Base-by-base conservation (phyloP, 2,329 filamentous ascomycete species). In the Cordyceps militaris region DNA sequence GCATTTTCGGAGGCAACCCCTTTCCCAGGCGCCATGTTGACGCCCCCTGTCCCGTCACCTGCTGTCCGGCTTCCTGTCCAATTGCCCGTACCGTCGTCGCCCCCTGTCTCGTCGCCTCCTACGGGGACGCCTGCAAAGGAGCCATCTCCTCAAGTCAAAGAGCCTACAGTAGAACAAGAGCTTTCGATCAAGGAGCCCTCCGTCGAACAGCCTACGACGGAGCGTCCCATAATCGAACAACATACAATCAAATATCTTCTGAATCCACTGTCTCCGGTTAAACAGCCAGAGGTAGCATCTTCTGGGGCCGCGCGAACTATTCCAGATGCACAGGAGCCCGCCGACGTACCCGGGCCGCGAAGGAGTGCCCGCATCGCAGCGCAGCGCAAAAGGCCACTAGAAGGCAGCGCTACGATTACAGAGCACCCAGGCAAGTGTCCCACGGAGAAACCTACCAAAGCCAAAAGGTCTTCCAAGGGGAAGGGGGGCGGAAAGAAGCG, bases 291-390 rank as follows among this genome's bases (percentile, higher is more conserved):
- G 9, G 3, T 11, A 11, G 21, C 9, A 21, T 11, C 23, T 4
- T 16, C 34, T 8, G 6, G 9, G 16, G 16, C n/a, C 10, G 19
- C 8, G 6, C 49, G 19, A 26, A 7, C 9, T 1, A 6, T 28
- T 34, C n/a, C n/a, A n/a, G 26, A 30, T 5, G 38, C 11, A 23
- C 26, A 42, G 34, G 14, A 23, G 4, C n/a, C 26, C 14, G 9
- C 40, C 52, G 14, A 30, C 14, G 32, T 11, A n/a, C 9, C 23
- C 13, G 19, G 6, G 16, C 52, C 30, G 28, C 52, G 52, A 14
- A 34, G 52, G 14, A 55, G 52, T 8, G 28, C 40, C 14, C 52
- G 52, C 42, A 55, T 55, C 19, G 52, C 52, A 14, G 28, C 30
- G 28, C 24, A 14, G 40, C 40, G 21, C 19, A 26, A 26, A 46